phyloP scores from a whole-genome alignment of 2,329 filamentous ascomycete genomes.

The Bipolaris cookei region DNA sequence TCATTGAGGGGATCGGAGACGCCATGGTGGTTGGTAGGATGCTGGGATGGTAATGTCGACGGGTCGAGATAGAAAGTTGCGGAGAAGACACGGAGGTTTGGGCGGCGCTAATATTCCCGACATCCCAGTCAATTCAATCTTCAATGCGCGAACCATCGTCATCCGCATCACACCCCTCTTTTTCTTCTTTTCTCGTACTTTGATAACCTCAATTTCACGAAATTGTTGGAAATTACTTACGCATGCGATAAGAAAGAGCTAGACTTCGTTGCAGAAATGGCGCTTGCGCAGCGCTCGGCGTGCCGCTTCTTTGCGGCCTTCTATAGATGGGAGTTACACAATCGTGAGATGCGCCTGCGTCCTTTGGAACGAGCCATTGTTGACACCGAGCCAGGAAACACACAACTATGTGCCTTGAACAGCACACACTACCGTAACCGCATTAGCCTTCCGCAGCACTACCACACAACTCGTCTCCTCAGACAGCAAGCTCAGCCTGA shows the following conservation, averaged over 20 bases:
- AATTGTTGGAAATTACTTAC: neutral
- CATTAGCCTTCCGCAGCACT: conserved; percentile 11
- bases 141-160: conserved; percentile 8
- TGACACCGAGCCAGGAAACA: conserved; percentile 20
- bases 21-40: conserved; percentile 32
- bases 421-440: neutral
- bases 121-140: conserved; percentile 4
- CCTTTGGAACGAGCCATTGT: neutral
- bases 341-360: conserved; percentile 27
- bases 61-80: conserved; percentile 26
- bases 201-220: neutral
- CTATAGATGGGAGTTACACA: conserved; percentile 50
- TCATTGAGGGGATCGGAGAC: conserved; percentile 40
- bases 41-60: conserved; percentile 11
- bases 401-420: conserved; percentile 11
- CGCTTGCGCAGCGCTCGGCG: conserved; percentile 28
- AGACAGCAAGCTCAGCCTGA: conserved; percentile 14
- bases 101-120: conserved; percentile 25
- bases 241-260: neutral
- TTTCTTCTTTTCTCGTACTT: neutral
- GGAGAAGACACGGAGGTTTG: conserved; percentile 30
- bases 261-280: conserved; percentile 17
- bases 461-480: conserved; percentile 20
- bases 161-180: conserved; percentile 6
- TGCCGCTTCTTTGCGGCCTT: conserved; percentile 54